Evolutionary conservation across 106 monocot genomes (phyloP).

Genomic region (Acanthochlamys bracteata): DNA sequence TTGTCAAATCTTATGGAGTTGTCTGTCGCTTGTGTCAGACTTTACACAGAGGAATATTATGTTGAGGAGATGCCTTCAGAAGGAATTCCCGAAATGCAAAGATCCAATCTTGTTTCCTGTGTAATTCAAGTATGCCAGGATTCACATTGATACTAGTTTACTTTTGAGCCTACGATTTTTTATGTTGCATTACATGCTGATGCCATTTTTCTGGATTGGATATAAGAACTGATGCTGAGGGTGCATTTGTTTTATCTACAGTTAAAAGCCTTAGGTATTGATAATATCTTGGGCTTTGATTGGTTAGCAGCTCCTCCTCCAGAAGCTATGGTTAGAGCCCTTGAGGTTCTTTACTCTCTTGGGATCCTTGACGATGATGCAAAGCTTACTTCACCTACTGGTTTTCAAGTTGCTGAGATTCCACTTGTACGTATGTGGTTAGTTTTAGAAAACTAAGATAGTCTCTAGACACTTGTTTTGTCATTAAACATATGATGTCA

Average conservation of each 20-base stretch:
- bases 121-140: conserved; percentile 59
- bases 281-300: conserved; percentile 91
- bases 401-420: conserved; percentile 95
- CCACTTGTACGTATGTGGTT: conserved; percentile 78
- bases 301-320: conserved; percentile 89
- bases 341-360: conserved; percentile 90
- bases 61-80: conserved; percentile 72
- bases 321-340: conserved; percentile 89
- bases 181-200: too few relatives aligned
- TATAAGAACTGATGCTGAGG: too few relatives aligned
- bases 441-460: too few relatives aligned
- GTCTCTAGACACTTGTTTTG: too few relatives aligned
- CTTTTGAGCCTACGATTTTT: too few relatives aligned
- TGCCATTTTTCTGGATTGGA: too few relatives aligned
- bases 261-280: conserved; percentile 90
- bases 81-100: conserved; percentile 96
- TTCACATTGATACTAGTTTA: background rate
- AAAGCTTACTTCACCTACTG: conserved; percentile 80
- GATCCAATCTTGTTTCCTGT: conserved; percentile 90
- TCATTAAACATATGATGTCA: too few relatives aligned
- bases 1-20: background rate
- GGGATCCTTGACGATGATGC: conserved; percentile 92
- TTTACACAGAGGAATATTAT: conserved; percentile 96
- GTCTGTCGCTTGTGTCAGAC: conserved; percentile 26
- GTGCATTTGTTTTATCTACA: conserved; percentile 17